Evolutionary conservation across 2,329 filamentous ascomycete species (phyloP).

Genomic region (Colletotrichum sp.): DNA sequence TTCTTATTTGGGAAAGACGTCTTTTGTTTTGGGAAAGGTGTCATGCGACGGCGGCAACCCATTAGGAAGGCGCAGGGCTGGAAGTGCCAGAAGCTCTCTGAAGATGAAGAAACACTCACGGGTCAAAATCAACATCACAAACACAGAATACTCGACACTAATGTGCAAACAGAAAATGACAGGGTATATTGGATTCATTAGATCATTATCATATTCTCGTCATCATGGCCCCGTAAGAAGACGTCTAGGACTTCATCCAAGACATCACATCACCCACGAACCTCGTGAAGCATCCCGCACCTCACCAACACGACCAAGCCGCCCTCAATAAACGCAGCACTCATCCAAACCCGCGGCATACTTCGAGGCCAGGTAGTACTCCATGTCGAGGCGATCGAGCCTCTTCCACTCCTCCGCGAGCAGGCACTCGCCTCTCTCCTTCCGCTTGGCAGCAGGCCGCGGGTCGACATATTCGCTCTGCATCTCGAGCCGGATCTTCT

Average conservation of each 20-base stretch:
- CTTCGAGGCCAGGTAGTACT: background rate
- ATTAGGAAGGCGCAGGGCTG: background rate
- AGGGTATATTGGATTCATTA: background rate
- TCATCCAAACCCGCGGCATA: background rate
- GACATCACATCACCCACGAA: background rate
- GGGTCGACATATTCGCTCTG: fast-evolving
- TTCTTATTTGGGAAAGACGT: background rate
- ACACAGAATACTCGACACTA: background rate
- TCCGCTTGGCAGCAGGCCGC: background rate
- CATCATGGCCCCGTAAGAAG: background rate
- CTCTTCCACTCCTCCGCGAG: background rate
- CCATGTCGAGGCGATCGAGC: background rate
- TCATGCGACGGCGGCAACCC: background rate
- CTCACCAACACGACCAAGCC: background rate
- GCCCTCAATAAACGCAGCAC: background rate
- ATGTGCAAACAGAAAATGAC: background rate
- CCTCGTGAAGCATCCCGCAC: background rate
- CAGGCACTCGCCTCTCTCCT: background rate
- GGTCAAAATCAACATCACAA: background rate
- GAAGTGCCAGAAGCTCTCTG: background rate
- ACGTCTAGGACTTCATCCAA: background rate
- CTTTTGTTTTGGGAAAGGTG: background rate
- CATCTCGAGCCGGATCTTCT: background rate
- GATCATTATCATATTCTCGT: background rate
- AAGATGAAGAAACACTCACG: background rate